These are phyloP conservation scores for Senna siamea DNA, from an alignment of 306 rosid species.

Conservation along the genomic window DNA sequence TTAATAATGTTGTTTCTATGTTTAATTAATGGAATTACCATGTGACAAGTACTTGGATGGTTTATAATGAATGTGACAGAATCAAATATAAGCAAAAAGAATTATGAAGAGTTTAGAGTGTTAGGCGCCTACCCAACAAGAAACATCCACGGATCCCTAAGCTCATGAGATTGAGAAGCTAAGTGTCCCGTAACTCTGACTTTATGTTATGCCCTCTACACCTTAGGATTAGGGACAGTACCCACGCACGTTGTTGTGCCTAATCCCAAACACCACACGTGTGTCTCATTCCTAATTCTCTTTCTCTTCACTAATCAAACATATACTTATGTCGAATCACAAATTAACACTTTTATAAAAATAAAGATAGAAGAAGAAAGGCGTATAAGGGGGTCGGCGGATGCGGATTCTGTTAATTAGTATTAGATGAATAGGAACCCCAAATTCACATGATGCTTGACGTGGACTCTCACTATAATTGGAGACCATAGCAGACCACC, in stretches of 20 bases:
- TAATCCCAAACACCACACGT: constrained; percentile 51
- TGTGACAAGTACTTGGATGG: too few species aligned
- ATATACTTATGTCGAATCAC: too few species aligned
- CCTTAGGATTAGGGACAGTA: constrained; percentile 28
- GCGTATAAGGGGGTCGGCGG: constrained; percentile 41
- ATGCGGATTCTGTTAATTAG: constrained; percentile 24
- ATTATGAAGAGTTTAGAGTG: constrained; percentile 26
- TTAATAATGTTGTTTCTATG: too few species aligned
- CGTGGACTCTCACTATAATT: constrained; percentile 37
- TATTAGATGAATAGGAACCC: constrained; percentile 9
- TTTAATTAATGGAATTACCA: too few species aligned
- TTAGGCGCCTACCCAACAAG: constrained; percentile 45
- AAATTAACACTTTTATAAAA: too few species aligned
- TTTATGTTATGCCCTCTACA: too few species aligned
- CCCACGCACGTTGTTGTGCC: constrained; percentile 42
- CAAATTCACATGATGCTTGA: constrained; percentile 41
- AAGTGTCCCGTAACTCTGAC: too few species aligned
- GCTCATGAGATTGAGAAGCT: constrained; percentile 21
- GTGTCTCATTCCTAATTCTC: background rate
- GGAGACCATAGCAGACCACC: constrained; percentile 16
- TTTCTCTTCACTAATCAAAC: too few species aligned
- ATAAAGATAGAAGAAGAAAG: too few species aligned
- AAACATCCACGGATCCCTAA: constrained; percentile 49
- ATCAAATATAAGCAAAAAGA: too few species aligned
- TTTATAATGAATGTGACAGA: too few species aligned